Percentiles rank a stretch among this genome's conserved stretches.
These are phyloP conservation scores for Alternaria ventricosa DNA, from an alignment of 2,329 filamentous ascomycete genomes.

Conservation along the genomic window DNA sequence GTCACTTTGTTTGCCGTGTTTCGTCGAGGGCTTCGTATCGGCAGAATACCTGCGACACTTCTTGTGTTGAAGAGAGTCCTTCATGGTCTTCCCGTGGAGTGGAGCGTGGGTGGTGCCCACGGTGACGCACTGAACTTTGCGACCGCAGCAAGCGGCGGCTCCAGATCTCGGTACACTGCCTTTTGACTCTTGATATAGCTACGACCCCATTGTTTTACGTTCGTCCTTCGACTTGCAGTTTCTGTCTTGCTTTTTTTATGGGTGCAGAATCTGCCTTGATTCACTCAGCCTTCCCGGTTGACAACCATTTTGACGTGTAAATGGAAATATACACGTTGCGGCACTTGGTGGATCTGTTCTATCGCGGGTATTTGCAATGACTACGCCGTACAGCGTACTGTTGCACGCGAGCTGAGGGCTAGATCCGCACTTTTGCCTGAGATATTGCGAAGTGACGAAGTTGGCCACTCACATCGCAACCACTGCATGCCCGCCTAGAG, in stretches of 20 bases:
- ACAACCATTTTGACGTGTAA: not conserved
- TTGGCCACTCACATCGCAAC: not conserved
- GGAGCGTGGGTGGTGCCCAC: not conserved
- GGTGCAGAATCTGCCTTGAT: not conserved
- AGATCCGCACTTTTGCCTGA: not conserved
- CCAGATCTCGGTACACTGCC: conserved; percentile 2
- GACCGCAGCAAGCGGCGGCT: conserved; percentile 3
- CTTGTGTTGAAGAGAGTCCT: not conserved
- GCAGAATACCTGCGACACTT: not conserved
- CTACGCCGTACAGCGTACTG: not conserved
- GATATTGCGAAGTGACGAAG: not conserved
- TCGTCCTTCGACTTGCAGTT: not conserved
- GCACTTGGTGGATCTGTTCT: not conserved
- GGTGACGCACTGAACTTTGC: conserved; percentile 1
- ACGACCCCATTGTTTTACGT: not conserved
- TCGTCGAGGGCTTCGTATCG: not conserved
- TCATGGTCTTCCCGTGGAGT: not conserved
- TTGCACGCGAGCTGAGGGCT: not conserved
- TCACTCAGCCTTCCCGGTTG: not conserved
- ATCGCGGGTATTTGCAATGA: not conserved
- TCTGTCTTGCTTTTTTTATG: not conserved
- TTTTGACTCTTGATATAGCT: not conserved
- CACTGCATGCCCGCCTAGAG: not conserved
- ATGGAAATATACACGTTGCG: not conserved
- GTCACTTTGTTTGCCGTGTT: not conserved